These are phyloP conservation scores for Trichoderma simmonsii DNA, from an alignment of 2,329 filamentous ascomycete genomes.

Conservation along the genomic window DNA sequence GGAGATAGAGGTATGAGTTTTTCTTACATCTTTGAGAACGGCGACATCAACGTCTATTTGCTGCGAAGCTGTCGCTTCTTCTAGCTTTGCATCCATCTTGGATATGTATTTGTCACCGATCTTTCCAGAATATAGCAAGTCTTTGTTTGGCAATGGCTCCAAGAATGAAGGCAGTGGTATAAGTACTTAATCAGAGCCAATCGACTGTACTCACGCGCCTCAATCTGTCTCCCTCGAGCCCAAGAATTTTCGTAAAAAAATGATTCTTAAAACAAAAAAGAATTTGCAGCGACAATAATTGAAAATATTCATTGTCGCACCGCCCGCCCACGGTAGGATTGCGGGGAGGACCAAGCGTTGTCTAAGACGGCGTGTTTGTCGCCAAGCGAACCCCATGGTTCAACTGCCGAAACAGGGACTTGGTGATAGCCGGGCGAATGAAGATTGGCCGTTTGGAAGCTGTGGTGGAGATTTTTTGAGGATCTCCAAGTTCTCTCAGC, in stretches of 20 bases:
- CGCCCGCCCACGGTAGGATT: neutral
- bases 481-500: neutral
- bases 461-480: neutral
- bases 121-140: neutral
- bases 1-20: neutral
- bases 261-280: neutral
- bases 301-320: neutral
- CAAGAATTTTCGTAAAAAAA: neutral
- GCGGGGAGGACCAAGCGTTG: neutral
- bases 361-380: neutral
- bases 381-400: neutral
- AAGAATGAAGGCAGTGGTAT: neutral
- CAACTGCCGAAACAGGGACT: slow-evolving; percentile 2
- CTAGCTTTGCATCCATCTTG: slow-evolving; percentile 16
- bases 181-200: neutral
- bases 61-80: neutral
- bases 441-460: neutral
- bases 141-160: neutral
- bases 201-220: neutral
- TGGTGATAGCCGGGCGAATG: neutral
- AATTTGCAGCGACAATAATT: neutral
- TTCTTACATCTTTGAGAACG: slow-evolving; percentile 14
- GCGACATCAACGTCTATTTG: slow-evolving; percentile 6
- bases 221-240: neutral
- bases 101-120: neutral